Evolutionary conservation across 2,329 filamentous ascomycete species (phyloP).

Genomic region (Amauroascus niger): DNA sequence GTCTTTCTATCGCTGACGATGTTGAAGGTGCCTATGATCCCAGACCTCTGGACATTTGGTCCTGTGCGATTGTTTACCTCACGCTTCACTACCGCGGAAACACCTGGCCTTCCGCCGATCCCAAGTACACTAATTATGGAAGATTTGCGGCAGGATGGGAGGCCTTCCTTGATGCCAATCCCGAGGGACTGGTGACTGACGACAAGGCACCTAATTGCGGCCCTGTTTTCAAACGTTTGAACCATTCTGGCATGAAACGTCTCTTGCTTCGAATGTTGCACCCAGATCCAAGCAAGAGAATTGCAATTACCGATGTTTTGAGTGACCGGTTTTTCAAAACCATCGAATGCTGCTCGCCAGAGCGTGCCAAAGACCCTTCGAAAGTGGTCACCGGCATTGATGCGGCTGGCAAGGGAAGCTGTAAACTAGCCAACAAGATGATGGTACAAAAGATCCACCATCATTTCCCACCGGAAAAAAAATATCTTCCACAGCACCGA

Average conservation of each 20-base stretch:
- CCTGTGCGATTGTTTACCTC: slow-evolving; percentile 72
- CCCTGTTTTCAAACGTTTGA: slow-evolving; percentile 52
- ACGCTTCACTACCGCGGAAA: slow-evolving; percentile 62
- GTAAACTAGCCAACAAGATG: slow-evolving; percentile 21
- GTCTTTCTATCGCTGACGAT: slow-evolving; percentile 8
- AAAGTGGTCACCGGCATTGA: slow-evolving; percentile 50
- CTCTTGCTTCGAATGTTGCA: slow-evolving; percentile 74
- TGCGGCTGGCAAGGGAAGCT: slow-evolving; percentile 21
- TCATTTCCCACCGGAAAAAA: slow-evolving; percentile 27
- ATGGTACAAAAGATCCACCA: slow-evolving; percentile 27
- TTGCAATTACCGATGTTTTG: slow-evolving; percentile 58
- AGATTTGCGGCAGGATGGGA: slow-evolving; percentile 59
- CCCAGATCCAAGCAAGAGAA: slow-evolving; percentile 61
- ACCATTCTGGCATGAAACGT: slow-evolving; percentile 58
- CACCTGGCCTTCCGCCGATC: slow-evolving; percentile 62
- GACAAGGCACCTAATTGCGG: slow-evolving; percentile 56
- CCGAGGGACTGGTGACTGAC: slow-evolving; percentile 44
- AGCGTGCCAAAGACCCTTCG: slow-evolving; percentile 48
- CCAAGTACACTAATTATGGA: slow-evolving; percentile 51
- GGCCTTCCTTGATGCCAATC: slow-evolving; percentile 53
- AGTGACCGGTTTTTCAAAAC: slow-evolving; percentile 62
- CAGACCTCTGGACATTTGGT: slow-evolving; percentile 75
- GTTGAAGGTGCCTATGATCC: slow-evolving; percentile 54
- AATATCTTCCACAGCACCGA: slow-evolving; percentile 21
- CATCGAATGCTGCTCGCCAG: slow-evolving; percentile 69